phyloP scores from a whole-genome alignment of 306 rosid genomes.

The Cicer cuneatum region DNA sequence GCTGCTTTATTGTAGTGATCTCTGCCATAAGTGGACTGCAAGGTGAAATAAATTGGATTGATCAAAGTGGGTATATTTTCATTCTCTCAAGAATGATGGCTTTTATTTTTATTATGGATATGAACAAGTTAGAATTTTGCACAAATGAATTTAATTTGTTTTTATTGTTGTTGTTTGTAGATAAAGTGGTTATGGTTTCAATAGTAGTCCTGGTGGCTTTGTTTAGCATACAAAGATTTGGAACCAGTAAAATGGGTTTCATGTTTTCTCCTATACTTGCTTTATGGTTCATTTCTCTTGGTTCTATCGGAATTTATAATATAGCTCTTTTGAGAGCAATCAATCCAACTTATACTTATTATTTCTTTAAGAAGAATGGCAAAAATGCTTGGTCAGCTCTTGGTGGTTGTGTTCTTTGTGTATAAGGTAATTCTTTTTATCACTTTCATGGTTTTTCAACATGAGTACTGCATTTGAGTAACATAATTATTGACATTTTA shows the following conservation, averaged over 20 bases:
- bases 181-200: conserved; percentile 62
- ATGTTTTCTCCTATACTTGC: conserved; percentile 80
- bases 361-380: conserved; percentile 66
- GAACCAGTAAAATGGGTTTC: conserved; percentile 76
- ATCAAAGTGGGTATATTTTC: conserved; percentile 65
- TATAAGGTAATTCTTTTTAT: conserved; percentile 62
- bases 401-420: conserved; percentile 83
- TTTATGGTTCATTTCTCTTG: conserved; percentile 78
- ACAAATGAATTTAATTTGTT: not conserved
- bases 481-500: not conserved
- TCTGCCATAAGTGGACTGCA: conserved; percentile 90
- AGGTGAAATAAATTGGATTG: conserved; percentile 65
- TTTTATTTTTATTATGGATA: not conserved
- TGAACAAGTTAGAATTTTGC: not conserved
- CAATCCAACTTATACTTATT: conserved; percentile 68
- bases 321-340: conserved; percentile 66
- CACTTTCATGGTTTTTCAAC: conserved; percentile 6
- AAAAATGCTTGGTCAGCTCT: conserved; percentile 73
- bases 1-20: conserved; percentile 63
- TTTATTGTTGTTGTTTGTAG: conserved; percentile 51
- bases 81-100: conserved; percentile 15
- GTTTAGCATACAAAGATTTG: conserved; percentile 77
- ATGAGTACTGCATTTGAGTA: not conserved
- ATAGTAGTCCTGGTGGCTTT: conserved; percentile 58
- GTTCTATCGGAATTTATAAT: conserved; percentile 70